These are phyloP conservation scores for Coemansia sp. DNA, from an alignment of 192 early-diverging fungal genomes.

Conservation along the genomic window DNA sequence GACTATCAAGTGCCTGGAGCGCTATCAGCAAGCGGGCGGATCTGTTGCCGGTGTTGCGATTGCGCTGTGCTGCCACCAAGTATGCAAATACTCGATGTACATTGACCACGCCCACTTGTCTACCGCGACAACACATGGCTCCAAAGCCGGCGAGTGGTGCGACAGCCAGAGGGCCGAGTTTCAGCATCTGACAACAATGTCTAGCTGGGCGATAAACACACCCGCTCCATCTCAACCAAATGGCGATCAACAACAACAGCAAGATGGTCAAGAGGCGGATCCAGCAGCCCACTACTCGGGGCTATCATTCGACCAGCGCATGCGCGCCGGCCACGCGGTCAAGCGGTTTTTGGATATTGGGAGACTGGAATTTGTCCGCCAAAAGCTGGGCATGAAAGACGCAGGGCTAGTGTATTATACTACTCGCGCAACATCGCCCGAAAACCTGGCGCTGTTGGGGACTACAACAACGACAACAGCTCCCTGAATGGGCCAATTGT, in stretches of 20 bases:
- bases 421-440: constrained; percentile 59
- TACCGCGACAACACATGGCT: background rate
- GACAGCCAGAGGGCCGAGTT: constrained; percentile 60
- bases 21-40: constrained; percentile 53
- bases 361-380: constrained; percentile 56
- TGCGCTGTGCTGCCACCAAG: constrained; percentile 88
- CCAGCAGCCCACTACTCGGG: constrained; percentile 65
- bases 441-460: constrained; percentile 74
- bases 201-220: constrained; percentile 71
- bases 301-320: constrained; percentile 59
- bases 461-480: constrained; percentile 33
- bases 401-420: constrained; percentile 76
- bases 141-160: constrained; percentile 12
- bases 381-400: constrained; percentile 57
- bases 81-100: constrained; percentile 72
- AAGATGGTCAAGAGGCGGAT: constrained; percentile 26
- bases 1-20: constrained; percentile 69
- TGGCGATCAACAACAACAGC: constrained; percentile 20
- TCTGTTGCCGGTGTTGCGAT: constrained; percentile 70
- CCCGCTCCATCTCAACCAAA: constrained; percentile 39
- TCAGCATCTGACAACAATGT: constrained; percentile 64
- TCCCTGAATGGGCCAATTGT: constrained; percentile 8
- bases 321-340: constrained; percentile 64
- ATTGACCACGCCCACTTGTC: constrained; percentile 63
- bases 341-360: constrained; percentile 82